Percentiles rank a stretch among this genome's conserved stretches.
These are phyloP conservation scores for Ambrosia trifida DNA, from an alignment of 129 eudicot genomes.

Conservation along the genomic window DNA sequence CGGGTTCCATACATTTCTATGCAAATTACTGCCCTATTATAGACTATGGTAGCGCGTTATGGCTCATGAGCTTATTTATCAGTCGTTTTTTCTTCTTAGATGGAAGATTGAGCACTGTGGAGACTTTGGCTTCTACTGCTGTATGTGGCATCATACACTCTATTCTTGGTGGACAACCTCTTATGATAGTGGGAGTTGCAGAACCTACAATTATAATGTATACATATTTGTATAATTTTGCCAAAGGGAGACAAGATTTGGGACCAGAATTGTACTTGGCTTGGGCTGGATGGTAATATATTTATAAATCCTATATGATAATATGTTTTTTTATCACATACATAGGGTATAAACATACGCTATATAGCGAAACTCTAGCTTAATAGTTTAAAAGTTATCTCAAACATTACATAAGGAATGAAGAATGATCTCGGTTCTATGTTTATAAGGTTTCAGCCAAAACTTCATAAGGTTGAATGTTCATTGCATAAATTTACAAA, in stretches of 20 bases:
- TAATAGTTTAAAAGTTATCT: too few species aligned
- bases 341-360: background rate
- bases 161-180: slow-evolving; percentile 66
- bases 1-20: background rate
- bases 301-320: background rate
- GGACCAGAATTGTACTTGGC: slow-evolving; percentile 57
- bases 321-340: background rate
- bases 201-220: slow-evolving; percentile 72
- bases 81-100: slow-evolving; percentile 30
- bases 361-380: background rate
- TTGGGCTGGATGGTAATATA: slow-evolving; percentile 64
- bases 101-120: slow-evolving; percentile 66
- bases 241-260: slow-evolving; percentile 46
- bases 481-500: background rate
- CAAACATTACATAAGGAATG: too few species aligned
- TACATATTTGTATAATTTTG: slow-evolving; percentile 54
- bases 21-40: background rate
- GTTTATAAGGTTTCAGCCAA: too few species aligned
- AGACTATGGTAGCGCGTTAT: background rate
- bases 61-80: background rate
- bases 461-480: too few species aligned
- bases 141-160: slow-evolving; percentile 65
- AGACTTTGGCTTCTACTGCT: slow-evolving; percentile 64
- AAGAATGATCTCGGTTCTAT: too few species aligned
- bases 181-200: slow-evolving; percentile 66